These are phyloP conservation scores for Erucastrum elatum DNA, from an alignment of 345 rosid species.

Conservation along the genomic window DNA sequence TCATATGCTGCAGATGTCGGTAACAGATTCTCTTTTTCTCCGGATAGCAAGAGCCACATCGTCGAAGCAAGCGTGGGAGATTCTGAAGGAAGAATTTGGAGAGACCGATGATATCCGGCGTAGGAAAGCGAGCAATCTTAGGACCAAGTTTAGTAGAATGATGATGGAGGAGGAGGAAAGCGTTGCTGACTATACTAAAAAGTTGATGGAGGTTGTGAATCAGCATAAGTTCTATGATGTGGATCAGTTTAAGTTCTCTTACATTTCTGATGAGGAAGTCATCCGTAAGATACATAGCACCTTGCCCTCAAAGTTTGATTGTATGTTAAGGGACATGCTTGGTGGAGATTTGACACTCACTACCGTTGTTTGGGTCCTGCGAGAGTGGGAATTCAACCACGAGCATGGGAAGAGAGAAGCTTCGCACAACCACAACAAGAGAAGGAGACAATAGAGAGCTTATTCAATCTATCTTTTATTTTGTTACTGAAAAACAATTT, in stretches of 20 bases:
- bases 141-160: not conserved
- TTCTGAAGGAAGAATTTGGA: slow-evolving; percentile 5
- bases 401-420: not conserved
- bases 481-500: not conserved
- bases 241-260: not conserved
- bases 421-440: not conserved
- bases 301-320: not conserved
- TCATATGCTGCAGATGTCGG: slow-evolving; percentile 8
- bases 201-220: not conserved
- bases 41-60: slow-evolving; percentile 20
- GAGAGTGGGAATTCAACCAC: not conserved
- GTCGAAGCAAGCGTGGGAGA: slow-evolving; percentile 13
- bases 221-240: slow-evolving; percentile 5
- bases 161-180: not conserved
- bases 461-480: not conserved
- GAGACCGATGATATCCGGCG: not conserved
- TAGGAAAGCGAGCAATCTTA: not conserved
- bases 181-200: not conserved
- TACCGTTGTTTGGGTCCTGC: not conserved
- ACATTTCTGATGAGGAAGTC: not conserved
- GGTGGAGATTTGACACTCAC: not conserved
- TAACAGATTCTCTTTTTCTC: not conserved
- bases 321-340: not conserved
- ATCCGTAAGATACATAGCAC: not conserved
- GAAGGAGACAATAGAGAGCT: not conserved